Conservation (phyloP, 495 filamentous ascomycete genomes). For the Talaromyces wortmannii region DNA sequence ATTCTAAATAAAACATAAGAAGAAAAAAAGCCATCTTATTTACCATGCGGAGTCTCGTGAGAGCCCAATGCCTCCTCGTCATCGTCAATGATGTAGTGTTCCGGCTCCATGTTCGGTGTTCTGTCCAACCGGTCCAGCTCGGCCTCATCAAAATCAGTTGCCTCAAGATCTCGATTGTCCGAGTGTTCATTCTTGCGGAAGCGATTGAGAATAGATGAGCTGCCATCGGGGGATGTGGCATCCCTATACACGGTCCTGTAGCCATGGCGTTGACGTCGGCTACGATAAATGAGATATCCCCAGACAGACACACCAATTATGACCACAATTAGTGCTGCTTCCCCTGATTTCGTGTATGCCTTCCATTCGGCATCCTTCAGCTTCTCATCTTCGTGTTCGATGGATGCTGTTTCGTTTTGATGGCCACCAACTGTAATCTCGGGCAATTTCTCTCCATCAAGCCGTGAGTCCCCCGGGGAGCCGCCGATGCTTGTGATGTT, state of each 20-base stretch:
- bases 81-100: neutral
- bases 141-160: slow-evolving; percentile 82
- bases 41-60: neutral
- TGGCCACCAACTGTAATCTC: slow-evolving; percentile 85
- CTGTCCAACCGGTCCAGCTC: slow-evolving; percentile 73
- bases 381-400: slow-evolving; percentile 67
- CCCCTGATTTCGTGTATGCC: slow-evolving; percentile 87
- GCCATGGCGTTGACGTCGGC: slow-evolving; percentile 46
- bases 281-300: slow-evolving; percentile 83
- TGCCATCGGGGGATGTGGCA: slow-evolving; percentile 13
- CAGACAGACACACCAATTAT: slow-evolving; percentile 68
- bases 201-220: slow-evolving; percentile 7
- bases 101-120: neutral
- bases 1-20: neutral
- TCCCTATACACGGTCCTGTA: slow-evolving; percentile 38
- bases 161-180: slow-evolving; percentile 59
- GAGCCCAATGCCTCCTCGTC: neutral
- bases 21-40: neutral
- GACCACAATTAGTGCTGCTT: slow-evolving; percentile 82
- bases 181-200: slow-evolving; percentile 41
- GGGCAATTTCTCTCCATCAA: slow-evolving; percentile 81
- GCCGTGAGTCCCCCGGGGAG: slow-evolving; percentile 69
- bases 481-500: slow-evolving; percentile 91
- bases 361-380: slow-evolving; percentile 83
- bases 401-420: slow-evolving; percentile 52